phyloP scores from a whole-genome alignment of 163 green algal species.

The Coccomyxa subellipsoidea region DNA sequence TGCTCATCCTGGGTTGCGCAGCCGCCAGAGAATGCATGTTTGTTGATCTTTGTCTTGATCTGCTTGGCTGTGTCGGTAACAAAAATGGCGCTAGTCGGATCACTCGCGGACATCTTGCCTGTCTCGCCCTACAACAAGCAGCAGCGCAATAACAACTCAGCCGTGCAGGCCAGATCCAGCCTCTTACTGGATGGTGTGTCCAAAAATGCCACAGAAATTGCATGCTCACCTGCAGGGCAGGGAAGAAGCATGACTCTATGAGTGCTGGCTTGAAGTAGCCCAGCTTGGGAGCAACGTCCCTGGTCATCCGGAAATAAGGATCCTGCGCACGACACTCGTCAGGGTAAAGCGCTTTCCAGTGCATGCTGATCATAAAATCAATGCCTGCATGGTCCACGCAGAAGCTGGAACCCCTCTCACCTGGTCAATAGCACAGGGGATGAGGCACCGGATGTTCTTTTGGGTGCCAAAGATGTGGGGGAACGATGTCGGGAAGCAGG shows the following conservation, averaged over 20 bases:
- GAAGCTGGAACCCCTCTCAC: neutral
- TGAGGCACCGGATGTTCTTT: conserved; percentile 77
- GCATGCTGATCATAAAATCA: neutral
- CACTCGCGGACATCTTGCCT: conserved; percentile 95
- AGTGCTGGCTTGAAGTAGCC: conserved; percentile 91
- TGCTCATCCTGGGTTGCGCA: conserved; percentile 90
- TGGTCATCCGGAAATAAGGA: conserved; percentile 98
- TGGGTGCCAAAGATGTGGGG: conserved; percentile 92
- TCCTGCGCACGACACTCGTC: conserved; percentile 47
- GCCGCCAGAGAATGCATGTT: conserved; percentile 93
- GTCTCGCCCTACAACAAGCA: conserved; percentile 80
- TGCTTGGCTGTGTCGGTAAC: conserved; percentile 90
- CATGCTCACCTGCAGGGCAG: conserved; percentile 79
- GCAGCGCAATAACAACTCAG: no score
- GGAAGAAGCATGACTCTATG: conserved; percentile 98
- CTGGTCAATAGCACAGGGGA: conserved; percentile 89
- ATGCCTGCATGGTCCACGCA: neutral
- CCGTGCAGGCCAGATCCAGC: no score
- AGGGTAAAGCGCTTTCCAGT: neutral
- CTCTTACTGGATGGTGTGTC: no score
- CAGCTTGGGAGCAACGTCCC: conserved; percentile 87
- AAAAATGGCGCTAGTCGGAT: conserved; percentile 90
- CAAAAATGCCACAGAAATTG: no score
- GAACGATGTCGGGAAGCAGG: conserved; percentile 89
- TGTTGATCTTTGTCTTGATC: conserved; percentile 93